Percentiles rank a stretch among this genome's conserved stretches.
Evolutionary conservation across 257 asterid species (phyloP).

Genomic region (Jacaranda copaia): DNA sequence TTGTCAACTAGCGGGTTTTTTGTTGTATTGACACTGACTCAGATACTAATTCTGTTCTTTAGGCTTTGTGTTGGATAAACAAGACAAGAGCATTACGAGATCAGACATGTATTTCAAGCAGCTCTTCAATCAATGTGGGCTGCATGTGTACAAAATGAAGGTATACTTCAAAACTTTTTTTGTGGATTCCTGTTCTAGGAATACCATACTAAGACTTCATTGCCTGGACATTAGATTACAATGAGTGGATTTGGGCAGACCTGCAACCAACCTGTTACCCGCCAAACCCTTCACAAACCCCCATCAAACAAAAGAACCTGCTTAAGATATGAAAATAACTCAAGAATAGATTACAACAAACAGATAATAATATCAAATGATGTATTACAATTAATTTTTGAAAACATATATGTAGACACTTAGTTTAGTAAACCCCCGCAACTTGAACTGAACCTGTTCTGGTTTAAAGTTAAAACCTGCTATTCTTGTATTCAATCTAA

Average conservation of each 20-base stretch:
- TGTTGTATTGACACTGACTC: neutral
- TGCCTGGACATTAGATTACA: neutral
- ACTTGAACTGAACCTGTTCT: too few species aligned
- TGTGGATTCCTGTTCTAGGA: neutral
- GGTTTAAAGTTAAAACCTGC: too few species aligned
- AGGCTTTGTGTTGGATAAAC: conserved; percentile 94
- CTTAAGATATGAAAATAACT: too few species aligned
- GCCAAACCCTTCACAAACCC: too few species aligned
- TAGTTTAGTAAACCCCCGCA: too few species aligned
- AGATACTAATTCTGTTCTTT: conserved; percentile 15
- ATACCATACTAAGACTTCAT: neutral
- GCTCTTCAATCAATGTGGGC: conserved; percentile 81
- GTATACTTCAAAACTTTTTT: conserved; percentile 40
- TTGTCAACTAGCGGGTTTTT: too few species aligned
- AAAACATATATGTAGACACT: too few species aligned
- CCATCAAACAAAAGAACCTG: too few species aligned
- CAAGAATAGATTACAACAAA: too few species aligned
- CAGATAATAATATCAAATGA: too few species aligned
- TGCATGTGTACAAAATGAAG: conserved; percentile 75
- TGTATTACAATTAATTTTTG: too few species aligned
- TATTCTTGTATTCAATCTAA: too few species aligned
- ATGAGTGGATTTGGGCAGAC: neutral
- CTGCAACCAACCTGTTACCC: neutral
- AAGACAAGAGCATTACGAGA: conserved; percentile 91
- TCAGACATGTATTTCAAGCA: conserved; percentile 88